Evolutionary conservation across 1,139 yeast species (phyloP).

Genomic region (Suhomyces chickasaworum): DNA sequence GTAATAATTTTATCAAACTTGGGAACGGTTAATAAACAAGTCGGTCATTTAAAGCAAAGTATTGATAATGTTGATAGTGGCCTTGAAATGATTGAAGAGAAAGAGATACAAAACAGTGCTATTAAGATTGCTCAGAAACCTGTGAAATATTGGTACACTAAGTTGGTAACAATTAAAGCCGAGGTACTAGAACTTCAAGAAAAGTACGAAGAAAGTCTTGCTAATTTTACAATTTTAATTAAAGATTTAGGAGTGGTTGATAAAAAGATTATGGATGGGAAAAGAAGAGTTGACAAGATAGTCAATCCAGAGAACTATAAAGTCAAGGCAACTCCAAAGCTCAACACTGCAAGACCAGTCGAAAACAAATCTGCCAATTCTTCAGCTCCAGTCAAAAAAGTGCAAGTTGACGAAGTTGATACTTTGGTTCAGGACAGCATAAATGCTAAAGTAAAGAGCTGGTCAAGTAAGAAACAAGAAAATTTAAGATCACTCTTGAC

Average conservation of each 20-base stretch:
- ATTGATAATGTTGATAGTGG: conserved; percentile 59
- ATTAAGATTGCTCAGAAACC: conserved; percentile 51
- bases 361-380: conserved; percentile 20
- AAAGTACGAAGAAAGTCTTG: conserved; percentile 62
- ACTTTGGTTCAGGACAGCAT: conserved; percentile 18
- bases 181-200: conserved; percentile 84
- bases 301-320: conserved; percentile 48
- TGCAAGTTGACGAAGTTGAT: conserved; percentile 15
- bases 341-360: conserved; percentile 16
- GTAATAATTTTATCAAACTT: conserved; percentile 77
- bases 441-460: conserved; percentile 17
- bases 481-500: conserved; percentile 25
- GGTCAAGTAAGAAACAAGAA: conserved; percentile 25
- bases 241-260: conserved; percentile 64
- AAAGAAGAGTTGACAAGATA: conserved; percentile 71
- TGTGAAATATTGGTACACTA: conserved; percentile 71
- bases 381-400: conserved; percentile 6
- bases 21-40: conserved; percentile 65
- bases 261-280: conserved; percentile 74
- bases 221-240: conserved; percentile 60
- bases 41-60: conserved; percentile 74
- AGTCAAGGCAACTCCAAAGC: conserved; percentile 19
- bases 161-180: conserved; percentile 69
- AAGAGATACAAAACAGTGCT: conserved; percentile 26
- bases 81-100: conserved; percentile 53